Percentiles rank a stretch among this genome's conserved stretches.
Evolutionary conservation across 2,329 filamentous ascomycete species (phyloP).

Genomic region (Pyrenophora graminea): DNA sequence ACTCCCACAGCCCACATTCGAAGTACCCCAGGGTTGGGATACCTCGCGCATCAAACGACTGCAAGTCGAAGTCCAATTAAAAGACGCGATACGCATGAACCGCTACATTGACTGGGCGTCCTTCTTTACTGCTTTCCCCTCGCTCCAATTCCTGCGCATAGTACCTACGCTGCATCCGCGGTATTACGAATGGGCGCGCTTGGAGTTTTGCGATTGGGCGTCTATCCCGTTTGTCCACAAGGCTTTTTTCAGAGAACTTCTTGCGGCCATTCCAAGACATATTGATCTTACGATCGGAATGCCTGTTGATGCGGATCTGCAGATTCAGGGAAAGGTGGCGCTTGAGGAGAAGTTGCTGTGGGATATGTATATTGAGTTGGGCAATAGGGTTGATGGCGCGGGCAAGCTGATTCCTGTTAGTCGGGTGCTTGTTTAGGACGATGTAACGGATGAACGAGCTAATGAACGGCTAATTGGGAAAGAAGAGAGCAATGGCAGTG

Average conservation of each 20-base stretch:
- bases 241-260: conserved; percentile 35
- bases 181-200: conserved; percentile 37
- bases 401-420: conserved; percentile 1
- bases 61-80: conserved; percentile 35
- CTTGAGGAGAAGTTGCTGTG: conserved; percentile 18
- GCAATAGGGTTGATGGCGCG: not conserved
- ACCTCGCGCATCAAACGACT: conserved; percentile 27
- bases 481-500: too few relatives aligned
- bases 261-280: conserved; percentile 25
- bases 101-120: conserved; percentile 37
- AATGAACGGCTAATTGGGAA: not conserved
- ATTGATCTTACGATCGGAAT: conserved; percentile 26
- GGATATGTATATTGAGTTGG: conserved; percentile 32
- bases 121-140: conserved; percentile 29
- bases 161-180: conserved; percentile 32
- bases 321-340: conserved; percentile 18
- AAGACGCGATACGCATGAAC: conserved; percentile 40
- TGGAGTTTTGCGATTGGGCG: conserved; percentile 29
- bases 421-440: not conserved
- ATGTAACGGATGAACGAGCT: too few relatives aligned
- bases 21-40: conserved; percentile 34
- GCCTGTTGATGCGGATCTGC: conserved; percentile 18
- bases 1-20: conserved; percentile 24
- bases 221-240: conserved; percentile 33
- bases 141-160: conserved; percentile 29